phyloP scores from a whole-genome alignment of 139 green algal genomes.

The Mesotaenium endlicherianum region DNA sequence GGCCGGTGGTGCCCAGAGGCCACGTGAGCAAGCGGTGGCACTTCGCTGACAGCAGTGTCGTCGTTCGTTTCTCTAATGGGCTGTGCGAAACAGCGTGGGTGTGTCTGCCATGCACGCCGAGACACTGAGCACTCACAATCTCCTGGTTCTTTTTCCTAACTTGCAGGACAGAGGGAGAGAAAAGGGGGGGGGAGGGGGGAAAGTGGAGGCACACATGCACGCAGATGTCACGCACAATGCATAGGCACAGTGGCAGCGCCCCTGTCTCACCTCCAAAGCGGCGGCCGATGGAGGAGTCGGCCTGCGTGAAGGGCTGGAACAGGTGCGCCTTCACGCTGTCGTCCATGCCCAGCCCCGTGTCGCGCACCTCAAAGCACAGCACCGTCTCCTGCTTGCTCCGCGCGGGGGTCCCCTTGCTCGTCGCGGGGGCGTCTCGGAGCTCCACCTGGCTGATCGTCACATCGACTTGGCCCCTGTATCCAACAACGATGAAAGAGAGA shows the following conservation, averaged over 20 bases:
- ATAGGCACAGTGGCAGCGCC: background rate
- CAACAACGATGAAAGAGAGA: background rate
- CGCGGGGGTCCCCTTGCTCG: background rate
- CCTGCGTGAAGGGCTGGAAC: slow-evolving; percentile 45
- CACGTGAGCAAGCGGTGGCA: no score
- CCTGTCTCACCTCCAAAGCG: background rate
- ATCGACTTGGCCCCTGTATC: background rate
- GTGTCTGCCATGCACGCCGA: no score
- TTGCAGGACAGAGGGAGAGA: no score
- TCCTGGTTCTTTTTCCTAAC: no score
- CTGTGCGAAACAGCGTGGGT: no score
- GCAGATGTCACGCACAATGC: no score
- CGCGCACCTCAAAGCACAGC: slow-evolving; percentile 25
- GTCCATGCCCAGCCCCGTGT: slow-evolving; percentile 39
- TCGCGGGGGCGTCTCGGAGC: background rate
- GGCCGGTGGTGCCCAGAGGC: no score
- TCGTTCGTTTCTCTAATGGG: no score
- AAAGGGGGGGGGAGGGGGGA: no score
- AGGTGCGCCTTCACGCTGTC: slow-evolving; percentile 7
- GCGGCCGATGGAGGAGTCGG: background rate
- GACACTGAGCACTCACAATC: no score
- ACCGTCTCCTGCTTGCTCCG: background rate
- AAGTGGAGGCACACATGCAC: no score
- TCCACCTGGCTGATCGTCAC: background rate
- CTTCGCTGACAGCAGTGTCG: no score